phyloP scores from a whole-genome alignment of 768 basidiomycete species.

The Kwoniella sp. region DNA sequence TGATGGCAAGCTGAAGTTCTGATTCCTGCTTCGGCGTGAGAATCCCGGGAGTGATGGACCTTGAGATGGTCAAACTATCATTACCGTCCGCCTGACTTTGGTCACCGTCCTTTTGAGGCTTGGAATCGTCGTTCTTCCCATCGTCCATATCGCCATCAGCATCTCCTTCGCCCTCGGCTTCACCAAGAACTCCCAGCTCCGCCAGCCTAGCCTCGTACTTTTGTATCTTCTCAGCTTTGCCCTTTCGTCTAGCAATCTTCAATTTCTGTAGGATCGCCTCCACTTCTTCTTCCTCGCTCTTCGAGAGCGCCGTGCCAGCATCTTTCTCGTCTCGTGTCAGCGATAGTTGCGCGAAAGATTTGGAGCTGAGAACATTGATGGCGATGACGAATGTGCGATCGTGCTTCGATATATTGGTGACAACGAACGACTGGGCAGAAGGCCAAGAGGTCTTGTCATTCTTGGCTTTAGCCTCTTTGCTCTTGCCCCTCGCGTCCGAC shows the following conservation, averaged over 20 bases:
- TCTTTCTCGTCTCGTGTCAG: slow-evolving; percentile 41
- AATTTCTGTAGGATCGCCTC: slow-evolving; percentile 53
- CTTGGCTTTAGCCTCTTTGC: not conserved
- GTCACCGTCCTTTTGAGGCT: not conserved
- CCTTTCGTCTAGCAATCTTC: slow-evolving; percentile 52
- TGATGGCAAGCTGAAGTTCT: not conserved
- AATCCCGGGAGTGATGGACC: not conserved
- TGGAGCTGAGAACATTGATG: not conserved
- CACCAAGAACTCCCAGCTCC: slow-evolving; percentile 42
- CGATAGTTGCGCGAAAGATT: slow-evolving; percentile 26
- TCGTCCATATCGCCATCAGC: not conserved
- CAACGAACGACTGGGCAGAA: slow-evolving; percentile 23
- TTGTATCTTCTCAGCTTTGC: slow-evolving; percentile 50
- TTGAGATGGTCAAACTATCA: not conserved
- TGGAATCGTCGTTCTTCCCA: not conserved
- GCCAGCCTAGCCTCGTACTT: slow-evolving; percentile 48
- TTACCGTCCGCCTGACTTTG: not conserved
- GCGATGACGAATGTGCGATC: slow-evolving; percentile 48
- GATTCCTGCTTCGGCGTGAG: not conserved
- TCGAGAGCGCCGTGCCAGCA: slow-evolving; percentile 42
- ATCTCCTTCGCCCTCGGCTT: slow-evolving; percentile 6
- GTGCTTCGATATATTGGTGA: slow-evolving; percentile 51
- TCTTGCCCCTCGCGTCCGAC: not conserved
- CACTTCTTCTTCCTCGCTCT: slow-evolving; percentile 51
- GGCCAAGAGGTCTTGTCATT: not conserved